Evolutionary conservation across 345 rosid species (phyloP).

Genomic region (Zanthoxylum bungeanum): DNA sequence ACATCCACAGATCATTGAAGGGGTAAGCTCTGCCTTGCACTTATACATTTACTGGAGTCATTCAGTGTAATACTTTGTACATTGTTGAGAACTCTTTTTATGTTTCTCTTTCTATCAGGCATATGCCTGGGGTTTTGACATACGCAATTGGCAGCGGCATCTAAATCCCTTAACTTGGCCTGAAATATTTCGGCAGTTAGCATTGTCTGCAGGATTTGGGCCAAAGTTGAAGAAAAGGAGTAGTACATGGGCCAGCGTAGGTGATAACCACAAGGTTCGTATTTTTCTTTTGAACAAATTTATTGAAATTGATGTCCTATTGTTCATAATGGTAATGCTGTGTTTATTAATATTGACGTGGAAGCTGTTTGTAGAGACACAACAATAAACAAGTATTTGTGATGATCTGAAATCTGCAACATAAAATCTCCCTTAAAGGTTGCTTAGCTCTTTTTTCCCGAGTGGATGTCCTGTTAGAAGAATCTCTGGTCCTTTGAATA

Average conservation of each 20-base stretch:
- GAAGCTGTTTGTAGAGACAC: not conserved
- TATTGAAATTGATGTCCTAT: not conserved
- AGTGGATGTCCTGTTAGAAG: not conserved
- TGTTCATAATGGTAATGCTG: conserved; percentile 4
- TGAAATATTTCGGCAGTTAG: conserved; percentile 87
- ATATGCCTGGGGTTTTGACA: conserved; percentile 97
- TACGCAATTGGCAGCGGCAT: conserved; percentile 89
- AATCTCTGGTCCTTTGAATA: not conserved
- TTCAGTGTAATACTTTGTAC: conserved; percentile 4
- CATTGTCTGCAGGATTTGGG: conserved; percentile 87
- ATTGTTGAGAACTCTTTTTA: conserved; percentile 14
- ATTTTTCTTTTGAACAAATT: not conserved
- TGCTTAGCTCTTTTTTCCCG: not conserved
- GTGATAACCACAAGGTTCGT: conserved; percentile 68
- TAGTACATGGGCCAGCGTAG: conserved; percentile 35
- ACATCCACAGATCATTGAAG: conserved; percentile 91
- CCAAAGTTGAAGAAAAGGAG: conserved; percentile 70
- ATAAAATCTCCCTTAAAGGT: not conserved
- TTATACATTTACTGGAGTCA: conserved; percentile 6
- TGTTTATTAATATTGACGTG: not conserved
- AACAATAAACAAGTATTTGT: not conserved
- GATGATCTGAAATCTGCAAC: not conserved
- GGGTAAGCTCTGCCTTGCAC: conserved; percentile 51
- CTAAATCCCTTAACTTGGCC: conserved; percentile 93
- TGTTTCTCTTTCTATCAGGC: conserved; percentile 57